These are phyloP conservation scores for Hevea brasiliensis DNA, from an alignment of 345 rosid species.

Conservation along the genomic window DNA sequence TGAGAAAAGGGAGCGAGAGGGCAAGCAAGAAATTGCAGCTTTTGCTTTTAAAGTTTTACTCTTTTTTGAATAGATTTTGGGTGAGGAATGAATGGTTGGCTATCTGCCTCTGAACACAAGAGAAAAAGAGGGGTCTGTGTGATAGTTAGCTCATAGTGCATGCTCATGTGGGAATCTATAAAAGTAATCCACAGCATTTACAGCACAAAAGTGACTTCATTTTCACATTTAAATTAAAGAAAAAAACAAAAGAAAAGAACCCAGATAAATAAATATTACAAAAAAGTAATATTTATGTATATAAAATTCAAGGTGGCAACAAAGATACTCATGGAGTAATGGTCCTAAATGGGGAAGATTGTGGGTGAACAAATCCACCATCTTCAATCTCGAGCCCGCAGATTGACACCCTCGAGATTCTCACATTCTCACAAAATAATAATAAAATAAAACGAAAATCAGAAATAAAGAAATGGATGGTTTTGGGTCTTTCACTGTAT, in stretches of 20 bases:
- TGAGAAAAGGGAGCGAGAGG: too few relatives aligned
- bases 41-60: slow-evolving; percentile 36
- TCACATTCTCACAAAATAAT: slow-evolving; percentile 41
- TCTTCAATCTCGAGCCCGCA: slow-evolving; percentile 31
- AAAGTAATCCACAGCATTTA: slow-evolving; percentile 15
- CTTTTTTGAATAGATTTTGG: slow-evolving; percentile 26
- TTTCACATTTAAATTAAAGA: too few relatives aligned
- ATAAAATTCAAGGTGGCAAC: neutral
- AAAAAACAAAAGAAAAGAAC: too few relatives aligned
- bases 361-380: slow-evolving; percentile 41
- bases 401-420: slow-evolving; percentile 41
- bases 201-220: slow-evolving; percentile 32
- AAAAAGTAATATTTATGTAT: too few relatives aligned
- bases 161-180: slow-evolving; percentile 19
- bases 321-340: slow-evolving; percentile 13
- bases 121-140: neutral
- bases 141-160: slow-evolving; percentile 26
- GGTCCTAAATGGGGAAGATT: slow-evolving; percentile 7
- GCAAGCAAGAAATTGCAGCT: slow-evolving; percentile 27
- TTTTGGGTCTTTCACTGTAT: slow-evolving; percentile 36
- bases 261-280: too few relatives aligned
- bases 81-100: slow-evolving; percentile 31
- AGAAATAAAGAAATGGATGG: neutral
- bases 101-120: neutral
- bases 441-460: neutral